phyloP scores from a whole-genome alignment of 2,329 filamentous ascomycete genomes.

The Scedosporium apiospermum region DNA sequence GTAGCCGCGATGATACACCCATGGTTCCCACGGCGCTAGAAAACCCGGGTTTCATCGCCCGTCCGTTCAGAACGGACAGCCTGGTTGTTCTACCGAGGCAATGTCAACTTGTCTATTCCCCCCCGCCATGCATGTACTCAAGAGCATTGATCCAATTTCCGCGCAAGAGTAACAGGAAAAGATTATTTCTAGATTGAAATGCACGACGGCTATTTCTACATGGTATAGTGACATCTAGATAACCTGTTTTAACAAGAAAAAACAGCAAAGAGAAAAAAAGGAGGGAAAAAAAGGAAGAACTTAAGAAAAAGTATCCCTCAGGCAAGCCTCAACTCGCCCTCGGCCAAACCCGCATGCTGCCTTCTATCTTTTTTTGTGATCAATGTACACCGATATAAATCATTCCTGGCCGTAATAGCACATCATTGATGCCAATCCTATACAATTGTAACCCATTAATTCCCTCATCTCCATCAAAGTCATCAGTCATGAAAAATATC shows the following conservation, averaged over 20 bases:
- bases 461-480: background rate
- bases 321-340: background rate
- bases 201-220: background rate
- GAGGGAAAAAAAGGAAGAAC: too few relatives aligned
- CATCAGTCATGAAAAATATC: background rate
- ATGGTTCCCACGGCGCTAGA: too few relatives aligned
- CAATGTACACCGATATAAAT: too few relatives aligned
- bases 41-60: too few relatives aligned
- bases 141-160: too few relatives aligned
- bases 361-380: background rate
- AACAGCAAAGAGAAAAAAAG: background rate
- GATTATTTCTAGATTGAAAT: too few relatives aligned
- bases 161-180: too few relatives aligned
- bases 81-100: too few relatives aligned
- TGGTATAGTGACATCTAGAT: background rate
- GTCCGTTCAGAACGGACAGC: too few relatives aligned
- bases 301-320: background rate
- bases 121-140: too few relatives aligned
- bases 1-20: too few relatives aligned
- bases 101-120: too few relatives aligned
- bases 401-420: background rate
- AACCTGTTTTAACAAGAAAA: background rate
- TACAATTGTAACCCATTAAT: background rate
- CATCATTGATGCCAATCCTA: background rate
- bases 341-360: background rate